Conservation (phyloP, 768 basidiomycete genomes). For the Pseudohyphozyma bogoriensis region DNA sequence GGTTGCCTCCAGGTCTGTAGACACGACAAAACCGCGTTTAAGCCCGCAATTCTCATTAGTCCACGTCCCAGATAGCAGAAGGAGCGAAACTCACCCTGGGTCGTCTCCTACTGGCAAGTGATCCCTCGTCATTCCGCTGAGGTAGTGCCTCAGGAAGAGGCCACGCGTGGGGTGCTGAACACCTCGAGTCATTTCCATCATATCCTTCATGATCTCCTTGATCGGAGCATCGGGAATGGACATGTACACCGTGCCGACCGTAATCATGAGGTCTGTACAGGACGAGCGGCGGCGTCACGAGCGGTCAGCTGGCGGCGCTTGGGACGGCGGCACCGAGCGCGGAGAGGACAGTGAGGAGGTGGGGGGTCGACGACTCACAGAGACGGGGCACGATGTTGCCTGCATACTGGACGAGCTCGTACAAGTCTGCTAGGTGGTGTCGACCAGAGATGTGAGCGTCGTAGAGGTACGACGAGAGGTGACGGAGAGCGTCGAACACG, state of each 20-base stretch:
- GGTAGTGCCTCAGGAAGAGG: slow-evolving; percentile 87
- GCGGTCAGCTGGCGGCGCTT: neutral
- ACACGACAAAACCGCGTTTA: neutral
- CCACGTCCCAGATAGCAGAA: neutral
- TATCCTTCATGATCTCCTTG: slow-evolving; percentile 99
- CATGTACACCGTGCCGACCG: slow-evolving; percentile 99
- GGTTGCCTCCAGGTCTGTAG: slow-evolving; percentile 66
- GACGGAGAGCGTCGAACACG: slow-evolving; percentile 90
- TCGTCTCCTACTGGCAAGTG: slow-evolving; percentile 82
- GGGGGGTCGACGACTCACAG: slow-evolving; percentile 1
- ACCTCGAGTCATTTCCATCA: slow-evolving; percentile 99
- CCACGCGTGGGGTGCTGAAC: slow-evolving; percentile 96
- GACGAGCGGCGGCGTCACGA: neutral
- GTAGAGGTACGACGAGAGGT: slow-evolving; percentile 90
- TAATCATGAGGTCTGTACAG: slow-evolving; percentile 76
- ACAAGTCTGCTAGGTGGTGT: slow-evolving; percentile 95
- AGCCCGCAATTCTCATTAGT: neutral
- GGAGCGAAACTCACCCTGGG: slow-evolving; percentile 50
- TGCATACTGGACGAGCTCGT: slow-evolving; percentile 99
- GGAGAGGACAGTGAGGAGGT: neutral
- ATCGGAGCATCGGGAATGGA: slow-evolving; percentile 91
- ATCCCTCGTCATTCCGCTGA: slow-evolving; percentile 92
- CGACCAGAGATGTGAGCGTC: slow-evolving; percentile 84
- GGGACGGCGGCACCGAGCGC: neutral
- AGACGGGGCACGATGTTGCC: slow-evolving; percentile 84